Base-by-base conservation (phyloP, 1,139 yeast genomes). In the Nakaseomyces sp. region DNA sequence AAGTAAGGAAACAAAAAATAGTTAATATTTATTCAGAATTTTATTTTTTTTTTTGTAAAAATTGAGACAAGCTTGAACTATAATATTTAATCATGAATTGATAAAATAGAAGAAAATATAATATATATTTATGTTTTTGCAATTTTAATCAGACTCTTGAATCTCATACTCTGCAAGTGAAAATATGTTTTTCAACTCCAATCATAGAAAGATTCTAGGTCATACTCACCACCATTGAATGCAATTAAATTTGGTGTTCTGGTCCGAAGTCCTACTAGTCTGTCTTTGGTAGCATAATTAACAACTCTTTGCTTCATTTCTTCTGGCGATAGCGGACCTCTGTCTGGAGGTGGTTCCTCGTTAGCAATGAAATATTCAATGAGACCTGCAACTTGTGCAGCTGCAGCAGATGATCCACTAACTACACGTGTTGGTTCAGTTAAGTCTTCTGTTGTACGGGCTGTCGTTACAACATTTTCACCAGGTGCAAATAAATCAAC, bases 341-440 rank as follows among this genome's bases (percentile, higher is more conserved):
- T 16, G 50, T 76, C 81, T 25, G 83, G 66, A 43, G 78, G 83
- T 30, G 17, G 33, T 5, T 97, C 97, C 69, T 86, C 93, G 66
- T 91, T 78, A 18, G 96, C 86, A 57, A 91, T 72, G 70, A 78
- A 89, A 76, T 91, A 91, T 4, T 96, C 70, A 61, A 82, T 73
- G 65, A 91, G 74, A 55, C 98, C 98, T 49, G 88, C 83, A 63
- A 91, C 83, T 64, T 91, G 97, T 43, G 98, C 98, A 38, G 97
- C 86, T 26, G 98, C 98, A 98, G 91, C 91, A 18, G 97, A 91
- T 18, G 98, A 91, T 69, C 98, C 98, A 37, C 96, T 87, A 67
- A 91, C 74, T 43, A 91, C 79, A 49, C 95, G 94, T 42, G 95
- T 94, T 65, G 85, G 88, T 70, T 88, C 91, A 44, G 93, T 83